Evolutionary conservation across 805 yeast genomes (phyloP), one percentile per base, ranked within the genome.

Genomic region (Cyberlindnera meyerae): DNA sequence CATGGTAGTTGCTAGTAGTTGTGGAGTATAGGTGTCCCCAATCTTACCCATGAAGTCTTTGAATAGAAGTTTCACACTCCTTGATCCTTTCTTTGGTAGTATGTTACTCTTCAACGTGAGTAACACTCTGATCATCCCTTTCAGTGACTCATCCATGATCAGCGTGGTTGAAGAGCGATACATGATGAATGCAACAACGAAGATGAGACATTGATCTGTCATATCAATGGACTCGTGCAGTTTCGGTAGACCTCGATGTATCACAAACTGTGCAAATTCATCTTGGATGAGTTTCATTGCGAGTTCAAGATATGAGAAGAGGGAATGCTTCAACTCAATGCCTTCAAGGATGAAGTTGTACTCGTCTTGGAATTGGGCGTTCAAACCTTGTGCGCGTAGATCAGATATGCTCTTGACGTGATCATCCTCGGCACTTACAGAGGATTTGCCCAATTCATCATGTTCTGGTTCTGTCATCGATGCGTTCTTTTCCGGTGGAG

Each of bases 341-440:
- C 51, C 54, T 11, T 51, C 57, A 2, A 55, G 24, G 6, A 65
- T 34, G 36, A 62, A 64, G n/a, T 54, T 62, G 24, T 60, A 40
- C 22, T 66, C 68, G 34, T 65, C 66, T 29, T 49, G 48, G 31
- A 46, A 57, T 36, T 61, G 58, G 2, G 60, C 40, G 12, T 51
- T 50, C 17, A 54, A 53, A 3, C 74, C 74, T 37, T 58, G 54
- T 2, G 57, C 54, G 27, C 58, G 51, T 15, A 64, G 48, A 25
- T 56, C 57, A 6, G 52, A 24, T n/a, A 55, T 40, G 8, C 53
- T 53, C 29, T 52, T 54, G 12, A 57, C 2, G 6, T 31, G 16
- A 2, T 33, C 41, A 18, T 36, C 40, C 11, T 24, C 32, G 24
- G 11, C 35, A 27, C 17, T 15, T n/a, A n/a, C n/a, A n/a, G n/a